Evolutionary conservation across 1,139 yeast species (phyloP).

Genomic region (Nadsonia commutata): DNA sequence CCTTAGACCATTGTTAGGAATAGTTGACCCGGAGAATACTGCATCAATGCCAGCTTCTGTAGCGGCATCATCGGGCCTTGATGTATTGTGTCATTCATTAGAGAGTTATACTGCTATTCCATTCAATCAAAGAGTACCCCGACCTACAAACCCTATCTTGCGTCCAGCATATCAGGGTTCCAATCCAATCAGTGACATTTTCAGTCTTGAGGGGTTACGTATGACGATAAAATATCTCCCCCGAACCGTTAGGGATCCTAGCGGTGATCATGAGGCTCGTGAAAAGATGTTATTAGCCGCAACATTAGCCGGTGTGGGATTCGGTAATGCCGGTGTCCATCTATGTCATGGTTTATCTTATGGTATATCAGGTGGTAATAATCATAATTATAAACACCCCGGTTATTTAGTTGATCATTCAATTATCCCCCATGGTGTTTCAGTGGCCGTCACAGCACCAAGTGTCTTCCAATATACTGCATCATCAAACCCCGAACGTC

Average conservation of each 20-base stretch:
- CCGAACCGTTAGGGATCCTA: conserved; percentile 25
- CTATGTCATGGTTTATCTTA: conserved; percentile 28
- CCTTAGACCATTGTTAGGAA: conserved; percentile 25
- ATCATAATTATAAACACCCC: conserved; percentile 23
- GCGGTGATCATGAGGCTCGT: conserved; percentile 26
- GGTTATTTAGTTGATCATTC: conserved; percentile 27
- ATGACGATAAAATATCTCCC: conserved; percentile 28
- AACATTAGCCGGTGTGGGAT: conserved; percentile 29
- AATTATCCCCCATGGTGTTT: conserved; percentile 28
- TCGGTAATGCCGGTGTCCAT: conserved; percentile 30
- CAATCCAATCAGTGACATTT: conserved; percentile 28
- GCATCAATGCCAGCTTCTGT: conserved; percentile 29
- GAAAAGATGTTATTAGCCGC: conserved; percentile 28
- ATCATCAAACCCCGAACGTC: conserved; percentile 28
- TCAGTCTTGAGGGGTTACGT: conserved; percentile 25
- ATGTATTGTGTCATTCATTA: conserved; percentile 31
- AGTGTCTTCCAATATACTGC: conserved; percentile 28
- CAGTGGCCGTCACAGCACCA: conserved; percentile 29
- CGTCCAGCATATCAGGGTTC: conserved; percentile 31
- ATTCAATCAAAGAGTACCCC: conserved; percentile 25
- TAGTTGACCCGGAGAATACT: conserved; percentile 29
- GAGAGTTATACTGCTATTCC: conserved; percentile 32
- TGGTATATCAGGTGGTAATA: conserved; percentile 26
- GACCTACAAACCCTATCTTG: conserved; percentile 25
- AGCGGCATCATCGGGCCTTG: conserved; percentile 30